Percentiles rank a stretch among this genome's conserved stretches.
phyloP scores from a whole-genome alignment of 2,329 filamentous ascomycete species.

The Cladosporium sp. region DNA sequence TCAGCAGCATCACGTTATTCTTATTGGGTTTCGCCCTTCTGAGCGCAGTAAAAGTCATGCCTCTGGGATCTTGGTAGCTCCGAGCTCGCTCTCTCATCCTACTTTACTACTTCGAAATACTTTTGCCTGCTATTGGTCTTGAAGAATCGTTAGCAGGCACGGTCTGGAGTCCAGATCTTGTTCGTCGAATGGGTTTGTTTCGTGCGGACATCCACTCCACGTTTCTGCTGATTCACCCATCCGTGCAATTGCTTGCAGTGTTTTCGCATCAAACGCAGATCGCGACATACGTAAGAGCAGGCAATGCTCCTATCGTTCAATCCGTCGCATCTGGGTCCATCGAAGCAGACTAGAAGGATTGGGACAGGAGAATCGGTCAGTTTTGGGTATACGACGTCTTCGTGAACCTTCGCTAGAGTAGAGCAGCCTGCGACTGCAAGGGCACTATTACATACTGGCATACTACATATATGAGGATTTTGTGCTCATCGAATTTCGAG shows the following conservation, averaged over 20 bases:
- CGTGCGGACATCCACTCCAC: conserved; percentile 1
- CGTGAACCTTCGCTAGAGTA: neutral
- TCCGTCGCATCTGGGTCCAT: neutral
- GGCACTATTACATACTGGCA: conserved; percentile 1
- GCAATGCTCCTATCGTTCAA: neutral
- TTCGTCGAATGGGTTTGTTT: neutral
- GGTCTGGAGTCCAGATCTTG: conserved; percentile 3
- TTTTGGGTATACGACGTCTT: neutral
- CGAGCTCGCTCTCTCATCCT: neutral
- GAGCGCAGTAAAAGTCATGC: conserved; percentile 2
- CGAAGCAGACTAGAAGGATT: neutral
- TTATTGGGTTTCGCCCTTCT: conserved; percentile 3
- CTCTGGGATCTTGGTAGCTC: neutral
- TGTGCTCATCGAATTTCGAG: neutral
- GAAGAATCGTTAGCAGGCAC: conserved; percentile 9
- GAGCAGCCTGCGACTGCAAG: neutral
- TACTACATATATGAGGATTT: neutral
- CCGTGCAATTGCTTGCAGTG: conserved; percentile 7
- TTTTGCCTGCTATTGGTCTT: conserved; percentile 1
- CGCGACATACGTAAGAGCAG: neutral
- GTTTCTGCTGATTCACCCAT: conserved; percentile 9
- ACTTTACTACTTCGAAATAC: conserved; percentile 6
- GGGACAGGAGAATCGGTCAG: neutral
- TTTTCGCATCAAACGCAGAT: neutral
- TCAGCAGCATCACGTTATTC: conserved; percentile 2